Percentiles rank a stretch among this genome's conserved stretches.
Conservation (phyloP, 345 rosid species). For the Eucalyptus virginea region DNA sequence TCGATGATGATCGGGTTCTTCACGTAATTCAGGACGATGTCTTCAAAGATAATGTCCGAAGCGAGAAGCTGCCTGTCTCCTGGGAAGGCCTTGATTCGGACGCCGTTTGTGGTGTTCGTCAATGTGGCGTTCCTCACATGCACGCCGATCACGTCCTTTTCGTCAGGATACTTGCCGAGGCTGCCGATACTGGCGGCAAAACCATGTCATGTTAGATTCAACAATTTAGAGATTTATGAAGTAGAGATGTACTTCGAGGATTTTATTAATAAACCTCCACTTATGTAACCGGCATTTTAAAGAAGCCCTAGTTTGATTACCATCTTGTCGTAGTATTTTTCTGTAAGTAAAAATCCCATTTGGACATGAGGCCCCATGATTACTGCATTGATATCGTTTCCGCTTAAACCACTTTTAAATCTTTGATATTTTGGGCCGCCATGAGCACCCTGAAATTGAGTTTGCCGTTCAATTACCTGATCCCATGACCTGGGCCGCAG, state of each 20-base stretch:
- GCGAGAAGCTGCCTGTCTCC: conserved; percentile 3
- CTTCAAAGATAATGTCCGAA: conserved; percentile 8
- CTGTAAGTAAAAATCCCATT: neutral
- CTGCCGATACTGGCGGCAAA: conserved; percentile 14
- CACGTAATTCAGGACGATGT: conserved; percentile 15
- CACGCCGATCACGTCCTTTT: conserved; percentile 17
- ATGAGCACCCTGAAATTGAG: neutral
- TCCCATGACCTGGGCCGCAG: conserved; percentile 47
- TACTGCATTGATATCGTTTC: neutral
- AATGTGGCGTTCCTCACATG: conserved; percentile 17
- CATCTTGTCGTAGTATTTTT: neutral
- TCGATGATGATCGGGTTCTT: conserved; percentile 25
- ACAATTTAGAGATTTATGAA: neutral
- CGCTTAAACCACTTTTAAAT: neutral
- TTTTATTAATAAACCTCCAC: neutral
- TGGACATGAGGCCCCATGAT: neutral
- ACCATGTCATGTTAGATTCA: neutral
- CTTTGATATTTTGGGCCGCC: neutral
- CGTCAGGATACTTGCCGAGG: conserved; percentile 17
- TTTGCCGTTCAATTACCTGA: neutral
- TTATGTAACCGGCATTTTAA: neutral
- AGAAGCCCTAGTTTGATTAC: neutral
- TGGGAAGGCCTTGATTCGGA: conserved; percentile 22
- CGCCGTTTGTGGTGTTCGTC: conserved; percentile 14
- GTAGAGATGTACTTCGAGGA: neutral